Evolutionary conservation across 768 basidiomycete species (phyloP).

Genomic region (Macrolepiota fuliginosa): DNA sequence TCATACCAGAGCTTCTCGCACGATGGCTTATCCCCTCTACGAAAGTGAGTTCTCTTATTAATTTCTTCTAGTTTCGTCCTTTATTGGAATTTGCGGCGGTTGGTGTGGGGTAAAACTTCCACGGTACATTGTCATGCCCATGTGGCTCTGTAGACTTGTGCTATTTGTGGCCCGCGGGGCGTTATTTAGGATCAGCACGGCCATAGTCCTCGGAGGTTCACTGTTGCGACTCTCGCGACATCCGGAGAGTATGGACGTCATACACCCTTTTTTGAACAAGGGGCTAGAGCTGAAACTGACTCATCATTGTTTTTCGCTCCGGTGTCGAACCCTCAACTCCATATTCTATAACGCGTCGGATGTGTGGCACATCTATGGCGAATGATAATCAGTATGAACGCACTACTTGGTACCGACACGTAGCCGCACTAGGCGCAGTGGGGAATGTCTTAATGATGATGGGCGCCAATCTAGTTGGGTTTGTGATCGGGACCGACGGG

Average conservation of each 20-base stretch:
- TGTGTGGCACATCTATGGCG: neutral
- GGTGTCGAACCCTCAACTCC: neutral
- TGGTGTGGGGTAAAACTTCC: neutral
- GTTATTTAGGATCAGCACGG: neutral
- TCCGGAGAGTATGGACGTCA: neutral
- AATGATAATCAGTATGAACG: constrained; percentile 56
- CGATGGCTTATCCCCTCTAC: constrained; percentile 55
- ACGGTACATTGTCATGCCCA: neutral
- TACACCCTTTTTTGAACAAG: neutral
- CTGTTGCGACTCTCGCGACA: neutral
- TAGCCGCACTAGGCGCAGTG: constrained; percentile 79
- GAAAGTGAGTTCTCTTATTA: constrained; percentile 48
- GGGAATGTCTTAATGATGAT: constrained; percentile 88
- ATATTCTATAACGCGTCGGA: neutral
- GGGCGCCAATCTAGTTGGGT: constrained; percentile 91
- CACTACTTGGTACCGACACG: constrained; percentile 79
- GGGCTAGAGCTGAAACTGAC: neutral
- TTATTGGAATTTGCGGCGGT: neutral
- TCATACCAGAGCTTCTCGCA: constrained; percentile 79
- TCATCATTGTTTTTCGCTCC: neutral
- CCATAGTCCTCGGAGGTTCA: neutral
- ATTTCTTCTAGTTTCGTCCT: neutral
- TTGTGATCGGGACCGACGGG: constrained; percentile 88
- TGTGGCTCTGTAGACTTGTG: neutral
- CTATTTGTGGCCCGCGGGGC: neutral